Conservation (phyloP, 2,329 filamentous ascomycete species). For the Sporothrix pallida region DNA sequence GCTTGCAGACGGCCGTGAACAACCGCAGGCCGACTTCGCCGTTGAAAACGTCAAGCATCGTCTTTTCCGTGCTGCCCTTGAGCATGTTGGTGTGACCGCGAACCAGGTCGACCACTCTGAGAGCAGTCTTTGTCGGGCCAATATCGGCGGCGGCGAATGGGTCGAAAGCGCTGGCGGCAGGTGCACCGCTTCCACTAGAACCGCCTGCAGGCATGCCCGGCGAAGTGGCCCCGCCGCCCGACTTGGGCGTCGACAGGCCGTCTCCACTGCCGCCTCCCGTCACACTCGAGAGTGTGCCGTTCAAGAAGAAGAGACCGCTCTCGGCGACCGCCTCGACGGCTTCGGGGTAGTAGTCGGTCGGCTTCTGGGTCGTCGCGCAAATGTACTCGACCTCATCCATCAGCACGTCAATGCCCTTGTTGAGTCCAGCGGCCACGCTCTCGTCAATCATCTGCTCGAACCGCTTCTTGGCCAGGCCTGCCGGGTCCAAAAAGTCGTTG, state of each 20-base stretch:
- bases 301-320: slow-evolving; percentile 33
- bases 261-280: slow-evolving; percentile 42
- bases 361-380: slow-evolving; percentile 82
- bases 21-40: slow-evolving; percentile 93
- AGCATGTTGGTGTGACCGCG: slow-evolving; percentile 91
- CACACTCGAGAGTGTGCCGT: slow-evolving; percentile 37
- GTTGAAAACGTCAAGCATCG: slow-evolving; percentile 97
- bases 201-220: not conserved
- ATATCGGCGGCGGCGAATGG: slow-evolving; percentile 36
- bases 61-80: slow-evolving; percentile 93
- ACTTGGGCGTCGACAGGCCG: slow-evolving; percentile 42
- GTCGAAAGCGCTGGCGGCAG: slow-evolving; percentile 39
- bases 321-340: slow-evolving; percentile 44
- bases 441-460: slow-evolving; percentile 99
- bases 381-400: slow-evolving; percentile 99
- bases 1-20: slow-evolving; percentile 92
- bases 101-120: slow-evolving; percentile 81
- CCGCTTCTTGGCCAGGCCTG: slow-evolving; percentile 93
- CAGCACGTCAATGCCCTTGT: slow-evolving; percentile 96
- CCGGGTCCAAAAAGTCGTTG: slow-evolving; percentile 92
- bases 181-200: slow-evolving; percentile 41
- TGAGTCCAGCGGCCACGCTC: slow-evolving; percentile 90
- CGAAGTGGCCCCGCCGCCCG: not conserved
- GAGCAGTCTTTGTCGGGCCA: slow-evolving; percentile 80
- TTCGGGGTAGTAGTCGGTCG: slow-evolving; percentile 87